Evolutionary conservation across 768 basidiomycete species (phyloP).

Genomic region (Boletus pseudo-olivaceus): DNA sequence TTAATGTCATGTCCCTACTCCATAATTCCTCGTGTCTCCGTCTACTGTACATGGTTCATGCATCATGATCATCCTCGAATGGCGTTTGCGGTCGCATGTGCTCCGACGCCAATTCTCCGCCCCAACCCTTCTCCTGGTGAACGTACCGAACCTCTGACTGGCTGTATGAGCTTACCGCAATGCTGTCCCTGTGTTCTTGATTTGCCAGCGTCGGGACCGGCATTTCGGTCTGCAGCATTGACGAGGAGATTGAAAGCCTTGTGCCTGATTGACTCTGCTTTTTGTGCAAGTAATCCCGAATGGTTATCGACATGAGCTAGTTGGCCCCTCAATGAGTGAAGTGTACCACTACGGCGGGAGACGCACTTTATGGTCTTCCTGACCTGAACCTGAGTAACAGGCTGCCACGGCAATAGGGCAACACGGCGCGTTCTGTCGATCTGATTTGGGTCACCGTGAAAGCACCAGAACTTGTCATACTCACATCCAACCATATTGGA

Average conservation of each 20-base stretch:
- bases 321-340: slow-evolving; percentile 4
- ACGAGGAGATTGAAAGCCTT: slow-evolving; percentile 24
- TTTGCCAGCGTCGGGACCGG: slow-evolving; percentile 29
- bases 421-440: slow-evolving; percentile 67
- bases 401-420: slow-evolving; percentile 78
- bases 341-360: not conserved
- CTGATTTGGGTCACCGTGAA: slow-evolving; percentile 1
- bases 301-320: slow-evolving; percentile 60
- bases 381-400: slow-evolving; percentile 77
- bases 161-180: slow-evolving; percentile 27
- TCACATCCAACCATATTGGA: slow-evolving; percentile 81
- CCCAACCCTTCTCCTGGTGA: slow-evolving; percentile 33
- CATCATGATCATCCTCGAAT: slow-evolving; percentile 38
- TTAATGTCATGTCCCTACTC: not conserved
- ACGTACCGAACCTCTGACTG: slow-evolving; percentile 26
- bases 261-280: slow-evolving; percentile 30
- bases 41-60: slow-evolving; percentile 26
- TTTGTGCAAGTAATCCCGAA: slow-evolving; percentile 71
- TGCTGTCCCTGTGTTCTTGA: slow-evolving; percentile 30
- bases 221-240: slow-evolving; percentile 25
- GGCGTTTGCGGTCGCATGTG: slow-evolving; percentile 37
- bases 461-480: slow-evolving; percentile 1
- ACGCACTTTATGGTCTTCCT: slow-evolving; percentile 75
- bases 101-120: slow-evolving; percentile 35
- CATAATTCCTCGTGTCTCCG: not conserved